These are phyloP conservation scores for Mycena leptocephala DNA, from an alignment of 768 basidiomycete species.

Conservation along the genomic window DNA sequence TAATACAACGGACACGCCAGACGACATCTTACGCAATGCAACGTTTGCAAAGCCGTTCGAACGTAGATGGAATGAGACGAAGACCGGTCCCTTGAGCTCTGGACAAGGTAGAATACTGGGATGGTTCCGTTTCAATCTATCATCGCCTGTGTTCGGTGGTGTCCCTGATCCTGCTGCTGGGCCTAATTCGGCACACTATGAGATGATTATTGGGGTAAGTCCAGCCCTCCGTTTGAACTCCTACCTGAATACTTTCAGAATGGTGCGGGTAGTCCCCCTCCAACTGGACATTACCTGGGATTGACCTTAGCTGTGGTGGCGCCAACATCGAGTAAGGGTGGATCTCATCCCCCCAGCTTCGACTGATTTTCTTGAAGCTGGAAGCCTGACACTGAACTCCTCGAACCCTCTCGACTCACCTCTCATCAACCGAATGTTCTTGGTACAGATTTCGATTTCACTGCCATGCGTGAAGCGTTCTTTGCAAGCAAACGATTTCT, in stretches of 20 bases:
- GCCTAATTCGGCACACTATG: slow-evolving; percentile 33
- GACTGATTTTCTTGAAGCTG: slow-evolving; percentile 31
- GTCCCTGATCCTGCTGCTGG: slow-evolving; percentile 41
- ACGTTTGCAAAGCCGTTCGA: no score
- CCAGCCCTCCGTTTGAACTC: background rate
- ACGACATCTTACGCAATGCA: no score
- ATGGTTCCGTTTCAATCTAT: slow-evolving; percentile 19
- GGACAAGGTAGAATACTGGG: background rate
- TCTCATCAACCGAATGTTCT: slow-evolving; percentile 62
- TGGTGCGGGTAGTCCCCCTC: no score
- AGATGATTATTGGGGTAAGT: slow-evolving; percentile 36
- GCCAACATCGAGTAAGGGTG: background rate
- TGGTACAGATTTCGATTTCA: slow-evolving; percentile 37
- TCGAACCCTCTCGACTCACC: slow-evolving; percentile 59
- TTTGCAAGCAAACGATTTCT: slow-evolving; percentile 31
- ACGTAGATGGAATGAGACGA: no score
- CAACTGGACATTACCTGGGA: no score
- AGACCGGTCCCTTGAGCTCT: no score
- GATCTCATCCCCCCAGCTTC: no score
- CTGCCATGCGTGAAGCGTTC: slow-evolving; percentile 39
- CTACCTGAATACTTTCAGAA: no score
- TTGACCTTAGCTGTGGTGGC: background rate
- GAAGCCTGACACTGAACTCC: slow-evolving; percentile 50
- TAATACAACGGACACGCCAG: no score
- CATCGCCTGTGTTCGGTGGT: no score